Evolutionary conservation across 441 rosid species (phyloP), one percentile per base, ranked within the genome.

Genomic region (Kokia cookei): DNA sequence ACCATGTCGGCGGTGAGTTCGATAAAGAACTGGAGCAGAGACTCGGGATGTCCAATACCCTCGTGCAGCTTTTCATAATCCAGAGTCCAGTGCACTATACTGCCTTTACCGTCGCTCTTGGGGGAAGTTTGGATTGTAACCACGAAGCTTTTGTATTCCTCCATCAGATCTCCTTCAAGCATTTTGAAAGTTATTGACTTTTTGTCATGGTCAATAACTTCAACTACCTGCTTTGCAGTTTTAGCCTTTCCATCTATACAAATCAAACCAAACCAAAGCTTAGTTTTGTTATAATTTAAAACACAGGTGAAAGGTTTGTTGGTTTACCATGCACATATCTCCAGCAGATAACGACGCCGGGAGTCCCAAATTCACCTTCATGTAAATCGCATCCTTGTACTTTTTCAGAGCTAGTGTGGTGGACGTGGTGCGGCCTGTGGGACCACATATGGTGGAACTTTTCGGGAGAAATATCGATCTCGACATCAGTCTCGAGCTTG

Each of bases 281-380:
- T 42, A 42, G 45, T 11, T 42, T 42, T 42, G 12, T 42, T 42
- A 42, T 42, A 42, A 9, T 42, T 42, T 42, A 7, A 42, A 42
- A 42, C 9, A 42, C 45, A 42, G 12, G 45, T 11, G 45, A n/a
- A 35, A 47, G n/a, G n/a, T 69, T 13, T 14, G 9, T 43, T 19
- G 17, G 13, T 53, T 53, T 61, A 80, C 84, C 84, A 9, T 73
- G 68, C 10, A 42, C 47, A 32, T 50, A 80, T 40, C 43, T 62
- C 81, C 86, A 83, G 79, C 12, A 19, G 77, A 81, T 1, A 7
- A 71, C 51, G 4, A 71, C 71, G 11, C 84, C 86, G 24, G 11
- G 35, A 8, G 27, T 73, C 4, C 84, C 84, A 80, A 79, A 81
- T 2, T 78, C 74, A 10, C 84, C 86, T 12, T 76, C 58, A 32